A percentile compares a stretch with the other conserved stretches of the same genome.
Evolutionary conservation across 139 green algal genomes (phyloP).

Genomic region (Raphidocelis subcapitata): DNA sequence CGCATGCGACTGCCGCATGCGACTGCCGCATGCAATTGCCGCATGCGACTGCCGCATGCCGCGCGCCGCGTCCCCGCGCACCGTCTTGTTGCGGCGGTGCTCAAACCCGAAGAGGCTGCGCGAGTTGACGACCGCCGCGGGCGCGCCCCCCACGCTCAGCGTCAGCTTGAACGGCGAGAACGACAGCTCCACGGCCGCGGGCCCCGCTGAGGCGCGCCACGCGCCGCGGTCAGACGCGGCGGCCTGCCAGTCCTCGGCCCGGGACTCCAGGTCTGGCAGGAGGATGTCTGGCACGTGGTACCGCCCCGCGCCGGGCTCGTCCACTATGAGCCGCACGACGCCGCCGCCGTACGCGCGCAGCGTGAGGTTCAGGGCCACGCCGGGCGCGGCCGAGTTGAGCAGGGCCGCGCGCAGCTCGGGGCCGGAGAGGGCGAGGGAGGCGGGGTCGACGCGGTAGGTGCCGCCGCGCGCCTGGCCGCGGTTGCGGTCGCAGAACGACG

Average conservation of each 20-base stretch:
- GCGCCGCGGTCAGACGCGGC: constrained; percentile 15
- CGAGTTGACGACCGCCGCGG: constrained; percentile 73
- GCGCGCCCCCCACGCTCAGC: constrained; percentile 38
- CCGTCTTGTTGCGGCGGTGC: constrained; percentile 73
- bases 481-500: constrained; percentile 86
- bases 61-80: constrained; percentile 7
- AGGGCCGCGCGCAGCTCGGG: constrained; percentile 52
- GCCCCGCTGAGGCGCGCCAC: constrained; percentile 8
- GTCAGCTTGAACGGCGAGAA: constrained; percentile 67
- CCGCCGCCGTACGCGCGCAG: constrained; percentile 65
- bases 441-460: constrained; percentile 54
- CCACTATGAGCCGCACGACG: constrained; percentile 76
- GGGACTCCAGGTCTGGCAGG: constrained; percentile 37
- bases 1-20: not conserved
- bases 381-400: constrained; percentile 33
- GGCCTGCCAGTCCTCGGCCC: constrained; percentile 20
- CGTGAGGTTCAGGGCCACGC: constrained; percentile 50
- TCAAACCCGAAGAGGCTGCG: constrained; percentile 85
- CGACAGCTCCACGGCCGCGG: constrained; percentile 44
- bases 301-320: constrained; percentile 57
- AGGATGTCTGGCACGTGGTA: constrained; percentile 82
- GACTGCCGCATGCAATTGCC: not conserved
- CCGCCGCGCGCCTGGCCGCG: constrained; percentile 48
- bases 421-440: constrained; percentile 48
- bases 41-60: not conserved